Conservation (phyloP, 208 protist species). For the Leptomonas pyrrhocoris region DNA sequence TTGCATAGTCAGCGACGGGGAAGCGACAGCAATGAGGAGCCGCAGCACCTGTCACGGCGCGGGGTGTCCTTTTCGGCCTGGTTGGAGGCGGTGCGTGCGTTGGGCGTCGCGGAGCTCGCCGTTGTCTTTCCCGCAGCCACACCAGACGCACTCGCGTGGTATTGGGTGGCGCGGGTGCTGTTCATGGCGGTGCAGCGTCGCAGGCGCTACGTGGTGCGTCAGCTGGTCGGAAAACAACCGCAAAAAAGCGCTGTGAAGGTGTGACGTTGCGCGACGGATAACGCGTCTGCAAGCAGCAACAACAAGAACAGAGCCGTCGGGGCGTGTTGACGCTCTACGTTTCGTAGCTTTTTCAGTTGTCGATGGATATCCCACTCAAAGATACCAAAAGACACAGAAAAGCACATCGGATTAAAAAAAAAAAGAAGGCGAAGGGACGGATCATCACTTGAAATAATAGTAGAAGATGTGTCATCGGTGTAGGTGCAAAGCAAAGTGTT, state of each 20-base stretch:
- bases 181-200: conserved; percentile 35
- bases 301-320: too few species aligned
- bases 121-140: conserved; percentile 54
- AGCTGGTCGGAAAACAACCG: conserved; percentile 15
- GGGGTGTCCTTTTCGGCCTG: conserved; percentile 16
- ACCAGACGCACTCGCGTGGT: conserved; percentile 50
- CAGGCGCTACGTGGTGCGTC: conserved; percentile 20
- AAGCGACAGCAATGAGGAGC: neutral
- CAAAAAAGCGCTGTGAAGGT: neutral
- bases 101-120: conserved; percentile 48
- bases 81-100: conserved; percentile 20
- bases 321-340: too few species aligned
- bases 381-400: too few species aligned
- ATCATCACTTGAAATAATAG: too few species aligned
- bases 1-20: neutral
- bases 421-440: too few species aligned
- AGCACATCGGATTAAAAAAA: too few species aligned
- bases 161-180: conserved; percentile 57
- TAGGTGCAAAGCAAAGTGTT: neutral
- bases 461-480: too few species aligned
- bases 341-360: too few species aligned
- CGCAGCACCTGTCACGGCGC: neutral
- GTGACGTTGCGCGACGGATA: too few species aligned
- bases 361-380: too few species aligned
- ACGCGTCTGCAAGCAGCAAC: too few species aligned